Conservation (phyloP, 139 green algal genomes). For the Chlamydomonas schloesseri region DNA sequence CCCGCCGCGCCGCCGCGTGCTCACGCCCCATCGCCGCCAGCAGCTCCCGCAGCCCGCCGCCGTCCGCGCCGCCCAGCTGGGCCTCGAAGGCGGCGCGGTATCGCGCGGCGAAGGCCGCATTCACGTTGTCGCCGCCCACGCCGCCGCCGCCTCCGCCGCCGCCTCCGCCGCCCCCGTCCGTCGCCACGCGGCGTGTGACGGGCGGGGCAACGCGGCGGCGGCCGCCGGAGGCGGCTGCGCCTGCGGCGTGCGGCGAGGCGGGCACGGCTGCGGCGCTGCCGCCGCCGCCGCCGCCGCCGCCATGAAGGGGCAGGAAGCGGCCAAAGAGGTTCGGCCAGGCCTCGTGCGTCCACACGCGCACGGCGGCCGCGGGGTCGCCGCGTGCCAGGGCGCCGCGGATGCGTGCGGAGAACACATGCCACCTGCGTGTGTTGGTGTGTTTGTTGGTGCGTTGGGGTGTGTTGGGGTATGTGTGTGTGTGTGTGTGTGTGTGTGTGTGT, state of each 20-base stretch:
- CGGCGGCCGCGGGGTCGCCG: conserved; percentile 12
- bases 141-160: neutral
- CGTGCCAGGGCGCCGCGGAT: neutral
- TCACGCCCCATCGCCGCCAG: neutral
- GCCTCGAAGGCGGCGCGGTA: conserved; percentile 13
- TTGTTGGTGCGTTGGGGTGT: too few species aligned
- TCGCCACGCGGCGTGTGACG: neutral
- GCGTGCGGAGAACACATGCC: neutral
- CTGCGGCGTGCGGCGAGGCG: too few species aligned
- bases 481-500: too few species aligned
- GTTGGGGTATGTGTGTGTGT: too few species aligned
- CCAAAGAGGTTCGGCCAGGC: conserved; percentile 35
- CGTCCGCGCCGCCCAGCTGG: conserved; percentile 8
- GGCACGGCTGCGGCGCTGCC: neutral
- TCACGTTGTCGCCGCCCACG: neutral
- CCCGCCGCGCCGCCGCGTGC: neutral
- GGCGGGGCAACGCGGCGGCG: neutral
- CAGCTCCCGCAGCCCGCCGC: neutral
- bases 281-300: neutral
- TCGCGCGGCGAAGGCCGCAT: neutral
- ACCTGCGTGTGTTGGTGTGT: conserved; percentile 10
- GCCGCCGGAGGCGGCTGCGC: neutral
- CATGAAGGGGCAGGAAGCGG: neutral
- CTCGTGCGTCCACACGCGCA: conserved; percentile 8
- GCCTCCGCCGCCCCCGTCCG: neutral